These are phyloP conservation scores for Rubroboletus satanas DNA, from an alignment of 768 basidiomycete species.

Conservation along the genomic window DNA sequence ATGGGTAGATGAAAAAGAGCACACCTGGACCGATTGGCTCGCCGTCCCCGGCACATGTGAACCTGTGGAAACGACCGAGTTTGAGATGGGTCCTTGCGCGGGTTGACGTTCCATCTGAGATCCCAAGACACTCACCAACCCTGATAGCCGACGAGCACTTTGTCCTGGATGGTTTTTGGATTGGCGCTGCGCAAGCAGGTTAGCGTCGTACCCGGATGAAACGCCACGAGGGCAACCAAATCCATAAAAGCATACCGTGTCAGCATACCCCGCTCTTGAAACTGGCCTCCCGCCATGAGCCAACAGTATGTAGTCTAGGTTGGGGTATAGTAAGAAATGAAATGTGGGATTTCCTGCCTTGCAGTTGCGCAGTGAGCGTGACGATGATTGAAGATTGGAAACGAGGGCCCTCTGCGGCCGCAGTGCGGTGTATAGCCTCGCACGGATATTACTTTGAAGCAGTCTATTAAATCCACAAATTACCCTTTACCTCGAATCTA, in stretches of 20 bases:
- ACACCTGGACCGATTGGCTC: conserved; percentile 59
- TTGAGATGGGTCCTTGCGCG: neutral
- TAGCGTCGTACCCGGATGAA: neutral
- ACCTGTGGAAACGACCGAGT: conserved; percentile 41
- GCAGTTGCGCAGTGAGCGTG: neutral
- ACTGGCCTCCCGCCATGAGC: neutral
- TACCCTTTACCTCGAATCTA: no score
- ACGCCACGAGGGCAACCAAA: neutral
- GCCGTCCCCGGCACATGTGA: conserved; percentile 67
- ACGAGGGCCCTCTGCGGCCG: no score
- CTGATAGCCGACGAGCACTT: conserved; percentile 83
- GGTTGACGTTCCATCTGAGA: neutral
- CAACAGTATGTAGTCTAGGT: neutral
- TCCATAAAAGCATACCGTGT: neutral
- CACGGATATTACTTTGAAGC: neutral
- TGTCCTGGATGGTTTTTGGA: conserved; percentile 76
- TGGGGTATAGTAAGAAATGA: neutral
- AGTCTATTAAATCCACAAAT: no score
- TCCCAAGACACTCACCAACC: conserved; percentile 56
- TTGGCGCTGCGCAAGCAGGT: conserved; percentile 44
- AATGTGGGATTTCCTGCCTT: no score
- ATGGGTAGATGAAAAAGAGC: neutral
- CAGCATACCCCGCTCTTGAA: neutral
- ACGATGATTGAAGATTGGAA: no score
- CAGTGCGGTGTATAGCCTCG: neutral